These are phyloP conservation scores for Homolaphlyctis polyrhiza DNA, from an alignment of 371 early-diverging fungal species.

Conservation along the genomic window DNA sequence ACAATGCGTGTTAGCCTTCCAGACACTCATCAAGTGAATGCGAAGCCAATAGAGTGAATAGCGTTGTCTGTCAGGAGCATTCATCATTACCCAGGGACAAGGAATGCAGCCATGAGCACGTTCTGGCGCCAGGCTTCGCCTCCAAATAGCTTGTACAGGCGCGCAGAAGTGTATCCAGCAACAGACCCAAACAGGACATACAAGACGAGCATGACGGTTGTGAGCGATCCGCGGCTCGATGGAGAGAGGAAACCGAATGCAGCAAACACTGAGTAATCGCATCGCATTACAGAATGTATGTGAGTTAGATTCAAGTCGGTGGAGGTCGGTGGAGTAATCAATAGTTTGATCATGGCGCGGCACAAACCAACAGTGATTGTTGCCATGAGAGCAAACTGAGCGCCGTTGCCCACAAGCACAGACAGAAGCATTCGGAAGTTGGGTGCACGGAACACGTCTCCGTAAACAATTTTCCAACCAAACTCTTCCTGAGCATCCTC, in stretches of 20 bases:
- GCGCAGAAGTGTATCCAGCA: conserved; percentile 84
- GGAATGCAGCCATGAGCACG: conserved; percentile 72
- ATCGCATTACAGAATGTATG: not conserved
- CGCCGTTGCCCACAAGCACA: conserved; percentile 86
- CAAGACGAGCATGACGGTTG: conserved; percentile 83
- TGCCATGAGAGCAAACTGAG: conserved; percentile 82
- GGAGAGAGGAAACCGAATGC: conserved; percentile 95
- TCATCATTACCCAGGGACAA: conserved; percentile 73
- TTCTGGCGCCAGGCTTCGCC: conserved; percentile 85
- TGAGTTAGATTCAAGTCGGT: not conserved
- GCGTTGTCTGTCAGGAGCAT: no score
- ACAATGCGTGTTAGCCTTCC: not conserved
- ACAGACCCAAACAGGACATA: conserved; percentile 82
- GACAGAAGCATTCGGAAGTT: conserved; percentile 68
- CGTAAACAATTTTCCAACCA: conserved; percentile 52
- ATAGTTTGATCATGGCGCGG: not conserved
- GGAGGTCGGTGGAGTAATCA: not conserved
- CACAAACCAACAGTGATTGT: conserved; percentile 32
- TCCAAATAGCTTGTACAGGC: conserved; percentile 89
- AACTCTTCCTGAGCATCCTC: conserved; percentile 88
- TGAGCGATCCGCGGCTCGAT: conserved; percentile 87
- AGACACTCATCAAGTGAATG: not conserved
- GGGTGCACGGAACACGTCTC: conserved; percentile 44
- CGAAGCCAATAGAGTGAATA: not conserved
- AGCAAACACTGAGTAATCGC: conserved; percentile 64